Base-by-base conservation (phyloP, 768 basidiomycete genomes). In the Austroboletus festivus region DNA sequence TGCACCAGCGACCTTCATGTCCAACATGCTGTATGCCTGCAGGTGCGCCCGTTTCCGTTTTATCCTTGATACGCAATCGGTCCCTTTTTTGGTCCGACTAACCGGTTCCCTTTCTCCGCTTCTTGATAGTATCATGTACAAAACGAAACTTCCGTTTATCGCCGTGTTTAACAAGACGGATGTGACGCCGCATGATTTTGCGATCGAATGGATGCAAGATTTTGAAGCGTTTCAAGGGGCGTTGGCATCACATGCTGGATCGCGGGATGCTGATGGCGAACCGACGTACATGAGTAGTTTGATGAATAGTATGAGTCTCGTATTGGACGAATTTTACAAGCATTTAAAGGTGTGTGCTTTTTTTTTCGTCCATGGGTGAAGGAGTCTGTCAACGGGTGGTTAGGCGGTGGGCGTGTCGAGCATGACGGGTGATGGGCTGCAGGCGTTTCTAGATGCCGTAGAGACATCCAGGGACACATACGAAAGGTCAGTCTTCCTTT, bases 151-250 rank as follows among this genome's bases (percentile, higher is more conserved):
- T 1, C 96, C 96, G 1, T 98, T 99, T 68, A 86, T 99, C 54
- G 78, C 98, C 23, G 94, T 97, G 26, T 99, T 99, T 75, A 99
- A 99, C 74, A 99, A 99, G 73, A 98, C 84, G 5, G 96, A 99
- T 66, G 93, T 91, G 3, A 80, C 89, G 62, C 75, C 85, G 2
- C 92, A 97, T 64, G 79, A 83, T 33, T 97, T 96, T 67, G 96
- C 96, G 10, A 54, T 96, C 23, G 92, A 94, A 53, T 99, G 96
- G 96, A 98, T 98, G 95, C 76, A 81, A 39, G 96, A 99, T 64
- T 99, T 97, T 60, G 95, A 99, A 67, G 81, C 81, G 21, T 99
- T 97, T 70, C 96, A 98, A 64, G 78, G 75, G 3, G 95, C 94
- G 1, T 71, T 99, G 46, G 81, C 86, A 3, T 73, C 83, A 2